Base-by-base conservation (phyloP, 495 filamentous ascomycete genomes). In the Jackrogersella multiformis region DNA sequence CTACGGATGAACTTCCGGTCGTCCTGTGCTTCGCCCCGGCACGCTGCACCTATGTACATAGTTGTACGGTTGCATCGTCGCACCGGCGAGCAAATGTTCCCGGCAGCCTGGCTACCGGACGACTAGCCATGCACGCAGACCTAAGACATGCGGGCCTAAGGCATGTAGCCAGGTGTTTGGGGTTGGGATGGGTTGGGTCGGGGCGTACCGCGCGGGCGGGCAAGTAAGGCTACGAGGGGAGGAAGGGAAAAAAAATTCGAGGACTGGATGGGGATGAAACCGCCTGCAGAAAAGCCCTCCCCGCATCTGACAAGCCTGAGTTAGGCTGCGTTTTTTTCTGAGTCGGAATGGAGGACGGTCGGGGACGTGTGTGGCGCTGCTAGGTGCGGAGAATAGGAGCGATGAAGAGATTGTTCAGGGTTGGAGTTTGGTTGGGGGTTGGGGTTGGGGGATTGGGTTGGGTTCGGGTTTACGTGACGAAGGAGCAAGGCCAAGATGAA, bases 321-420 rank as follows among this genome's bases (percentile, higher is more conserved):
- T 56, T 51, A 56, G 56, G 56, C 34, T 61, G 28, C 35, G 56
- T 45, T 55, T 30, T 55, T 30, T 38, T 48, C 34, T 52, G 53
- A 48, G 52, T 51, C 13, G 53, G 21, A 28, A 51, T 53, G 28
- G 30, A 23, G 38, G 48, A 45, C n/a, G n/a, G n/a, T n/a, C n/a
- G n/a, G n/a, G n/a, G n/a, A n/a, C n/a, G 28, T 57, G 42, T 53
- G 55, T 55, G 56, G 63, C 55, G 48, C 4, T 30, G 26, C n/a
- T n/a, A n/a, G n/a, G 56, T 54, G 55, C 56, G 49, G 36, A 53
- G 46, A 39, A 48, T 21, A 34, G 30, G 38, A 41, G 20, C 16
- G 13, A 8, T 24, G 13, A 13, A 28, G 10, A 46, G 7, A 30
- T 30, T 30, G 26, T 7, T 4, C 7, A 4, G 26, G 3, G 7